phyloP scores from a whole-genome alignment of 768 basidiomycete species.

The Phaeotremella skinneri region DNA sequence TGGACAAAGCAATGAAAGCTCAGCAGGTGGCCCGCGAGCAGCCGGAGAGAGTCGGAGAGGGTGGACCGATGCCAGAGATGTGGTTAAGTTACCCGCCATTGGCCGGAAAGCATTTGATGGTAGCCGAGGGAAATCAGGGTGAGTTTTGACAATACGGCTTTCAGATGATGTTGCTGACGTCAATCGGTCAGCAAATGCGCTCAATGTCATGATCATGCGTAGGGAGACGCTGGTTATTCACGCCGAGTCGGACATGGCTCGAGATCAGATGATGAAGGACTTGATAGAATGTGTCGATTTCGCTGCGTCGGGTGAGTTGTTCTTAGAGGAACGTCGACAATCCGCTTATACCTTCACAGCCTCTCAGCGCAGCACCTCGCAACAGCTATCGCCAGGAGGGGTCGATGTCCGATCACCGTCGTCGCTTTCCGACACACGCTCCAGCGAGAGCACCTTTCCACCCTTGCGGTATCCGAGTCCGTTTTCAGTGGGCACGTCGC shows the following conservation, averaged over 20 bases:
- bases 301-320: conserved; percentile 65
- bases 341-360: conserved; percentile 10
- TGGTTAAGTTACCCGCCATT: conserved; percentile 92
- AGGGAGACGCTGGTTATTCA: conserved; percentile 78
- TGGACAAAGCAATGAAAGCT: conserved; percentile 57
- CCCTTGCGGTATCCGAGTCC: conserved; percentile 41
- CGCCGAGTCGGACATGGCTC: conserved; percentile 59
- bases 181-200: conserved; percentile 60
- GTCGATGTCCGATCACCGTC: conserved; percentile 39
- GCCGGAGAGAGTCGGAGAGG: conserved; percentile 55
- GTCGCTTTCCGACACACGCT: conserved; percentile 29
- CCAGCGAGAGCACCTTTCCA: conserved; percentile 26
- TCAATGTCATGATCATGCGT: conserved; percentile 78
- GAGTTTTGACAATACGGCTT: conserved; percentile 15
- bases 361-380: conserved; percentile 25
- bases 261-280: conserved; percentile 66
- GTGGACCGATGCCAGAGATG: conserved; percentile 67
- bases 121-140: conserved; percentile 60
- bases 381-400: conserved; percentile 21
- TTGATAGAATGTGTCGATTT: conserved; percentile 83
- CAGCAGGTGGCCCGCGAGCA: conserved; percentile 44
- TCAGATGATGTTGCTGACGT: conserved; percentile 4
- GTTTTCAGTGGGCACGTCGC: conserved; percentile 39
- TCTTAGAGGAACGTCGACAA: background rate
- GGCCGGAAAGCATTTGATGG: conserved; percentile 84